phyloP scores from a whole-genome alignment of 169 alveolate genomes.

The Cryptosporidium xiaoi region DNA sequence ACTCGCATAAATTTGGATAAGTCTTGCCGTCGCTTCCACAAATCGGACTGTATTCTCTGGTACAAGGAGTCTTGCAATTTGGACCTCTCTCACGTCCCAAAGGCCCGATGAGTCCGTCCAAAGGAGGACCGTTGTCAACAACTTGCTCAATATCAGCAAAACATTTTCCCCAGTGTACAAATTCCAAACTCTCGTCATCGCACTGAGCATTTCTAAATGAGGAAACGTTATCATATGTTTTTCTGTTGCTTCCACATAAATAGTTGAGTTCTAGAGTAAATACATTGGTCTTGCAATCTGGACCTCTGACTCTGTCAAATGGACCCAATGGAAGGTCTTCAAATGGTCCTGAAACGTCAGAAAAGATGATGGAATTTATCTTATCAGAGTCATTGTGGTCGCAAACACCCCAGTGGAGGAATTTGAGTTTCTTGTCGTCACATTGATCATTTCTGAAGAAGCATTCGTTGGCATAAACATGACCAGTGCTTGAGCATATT shows the following conservation, averaged over 20 bases:
- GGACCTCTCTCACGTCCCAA: slow-evolving; percentile 30
- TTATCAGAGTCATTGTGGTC: neutral
- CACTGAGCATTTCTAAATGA: slow-evolving; percentile 64
- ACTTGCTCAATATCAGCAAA: neutral
- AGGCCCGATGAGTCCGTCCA: neutral
- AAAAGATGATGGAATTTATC: slow-evolving; percentile 3
- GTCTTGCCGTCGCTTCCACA: slow-evolving; percentile 37
- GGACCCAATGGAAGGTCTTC: slow-evolving; percentile 41
- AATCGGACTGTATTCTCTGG: slow-evolving; percentile 22
- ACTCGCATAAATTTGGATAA: slow-evolving; percentile 9
- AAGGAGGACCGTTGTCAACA: slow-evolving; percentile 7
- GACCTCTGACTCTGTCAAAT: slow-evolving; percentile 68
- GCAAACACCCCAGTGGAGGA: slow-evolving; percentile 51
- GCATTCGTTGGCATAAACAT: neutral
- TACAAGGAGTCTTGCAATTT: slow-evolving; percentile 30
- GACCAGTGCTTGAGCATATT: slow-evolving; percentile 47
- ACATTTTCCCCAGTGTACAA: slow-evolving; percentile 55
- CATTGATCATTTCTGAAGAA: slow-evolving; percentile 55
- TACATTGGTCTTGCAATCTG: slow-evolving; percentile 10
- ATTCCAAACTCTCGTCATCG: slow-evolving; percentile 27
- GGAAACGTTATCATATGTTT: slow-evolving; percentile 28
- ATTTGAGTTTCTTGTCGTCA: slow-evolving; percentile 18
- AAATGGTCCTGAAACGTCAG: slow-evolving; percentile 43
- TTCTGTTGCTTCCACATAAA: slow-evolving; percentile 50
- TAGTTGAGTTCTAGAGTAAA: neutral